Base-by-base conservation (phyloP, 2,329 filamentous ascomycete species). In the Fusarium lateritium region DNA sequence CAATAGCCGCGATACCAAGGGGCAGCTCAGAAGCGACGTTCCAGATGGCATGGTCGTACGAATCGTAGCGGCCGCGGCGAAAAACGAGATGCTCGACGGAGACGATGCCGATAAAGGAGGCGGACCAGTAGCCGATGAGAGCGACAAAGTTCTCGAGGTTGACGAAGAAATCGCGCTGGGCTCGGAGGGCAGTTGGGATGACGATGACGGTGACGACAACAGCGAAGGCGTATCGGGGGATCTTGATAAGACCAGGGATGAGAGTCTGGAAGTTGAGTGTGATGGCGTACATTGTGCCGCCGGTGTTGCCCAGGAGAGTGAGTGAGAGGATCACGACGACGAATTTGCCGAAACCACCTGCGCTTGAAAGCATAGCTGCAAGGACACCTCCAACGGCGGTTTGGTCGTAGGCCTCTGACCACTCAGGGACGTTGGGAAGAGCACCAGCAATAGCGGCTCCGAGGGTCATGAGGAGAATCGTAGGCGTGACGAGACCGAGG, bases 181-280 rank as follows among this genome's bases (percentile, higher is more conserved):
- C 88, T 52, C 79, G 80, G 58, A 91, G 83, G 15, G 86, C 82
- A 39, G 88, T 82, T 3, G 86, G 86, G 59, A 91, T 89, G 70
- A 89, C 83, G 68, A 91, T 82, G 36, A 83, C 85, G 3, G 88
- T 86, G 42, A 87, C 84, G 58, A 89, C 76, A 45, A 91, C 73
- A 36, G 87, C 83, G 71, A 88, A 90, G 52, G 88, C 70, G 64
- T 86, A 84, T 6, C 89, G 86, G 7, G 86, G 88, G 4, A 90
- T 80, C 43, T 82, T 81, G 56, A 85, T 80, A 31, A 90, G 82
- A 62, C 82, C 83, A 0, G 89, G 88, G 6, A 88, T 76, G 21
- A 91, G 77, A 69, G 89, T 87, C 77, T 91, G 88, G 76, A 90
- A 87, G 80, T 90, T 90, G 67, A 91, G 82, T 5, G 87, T 87